phyloP scores from a whole-genome alignment of 169 alveolate species.

The Miamiensis avidus region DNA sequence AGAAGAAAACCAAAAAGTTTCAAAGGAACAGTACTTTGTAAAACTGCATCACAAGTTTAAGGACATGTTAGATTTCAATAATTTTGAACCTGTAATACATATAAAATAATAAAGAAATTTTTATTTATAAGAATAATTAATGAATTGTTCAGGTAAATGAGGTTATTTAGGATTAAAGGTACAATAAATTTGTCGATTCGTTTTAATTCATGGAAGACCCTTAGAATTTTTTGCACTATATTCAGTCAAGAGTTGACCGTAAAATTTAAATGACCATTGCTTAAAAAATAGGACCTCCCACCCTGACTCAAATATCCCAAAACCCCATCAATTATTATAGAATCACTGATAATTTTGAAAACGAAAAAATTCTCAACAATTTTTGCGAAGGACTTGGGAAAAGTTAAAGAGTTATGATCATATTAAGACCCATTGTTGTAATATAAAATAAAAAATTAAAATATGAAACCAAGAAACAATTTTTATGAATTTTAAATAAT shows the following conservation, averaged over 20 bases:
- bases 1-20: not conserved
- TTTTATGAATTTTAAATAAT: too few relatives aligned
- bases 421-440: slow-evolving; percentile 42
- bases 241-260: not conserved
- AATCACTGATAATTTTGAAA: slow-evolving; percentile 33
- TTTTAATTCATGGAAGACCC: slow-evolving; percentile 28
- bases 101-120: too few relatives aligned
- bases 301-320: slow-evolving; percentile 18
- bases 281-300: slow-evolving; percentile 37
- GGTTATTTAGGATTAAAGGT: slow-evolving; percentile 4
- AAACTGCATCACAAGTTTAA: slow-evolving; percentile 26
- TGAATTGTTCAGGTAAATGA: slow-evolving; percentile 17
- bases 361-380: slow-evolving; percentile 18
- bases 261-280: slow-evolving; percentile 17
- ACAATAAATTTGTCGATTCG: slow-evolving; percentile 18
- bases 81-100: too few relatives aligned
- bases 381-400: slow-evolving; percentile 19
- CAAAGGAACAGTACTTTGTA: slow-evolving; percentile 9
- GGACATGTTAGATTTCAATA: slow-evolving; percentile 45
- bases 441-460: too few relatives aligned
- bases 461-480: too few relatives aligned
- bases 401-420: slow-evolving; percentile 31
- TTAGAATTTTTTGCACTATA: not conserved
- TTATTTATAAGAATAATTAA: too few relatives aligned
- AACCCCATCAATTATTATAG: slow-evolving; percentile 35